Evolutionary conservation across 2,329 filamentous ascomycete species (phyloP), one percentile per base, ranked within the genome.

Genomic region (Penicillium griseofulvum): DNA sequence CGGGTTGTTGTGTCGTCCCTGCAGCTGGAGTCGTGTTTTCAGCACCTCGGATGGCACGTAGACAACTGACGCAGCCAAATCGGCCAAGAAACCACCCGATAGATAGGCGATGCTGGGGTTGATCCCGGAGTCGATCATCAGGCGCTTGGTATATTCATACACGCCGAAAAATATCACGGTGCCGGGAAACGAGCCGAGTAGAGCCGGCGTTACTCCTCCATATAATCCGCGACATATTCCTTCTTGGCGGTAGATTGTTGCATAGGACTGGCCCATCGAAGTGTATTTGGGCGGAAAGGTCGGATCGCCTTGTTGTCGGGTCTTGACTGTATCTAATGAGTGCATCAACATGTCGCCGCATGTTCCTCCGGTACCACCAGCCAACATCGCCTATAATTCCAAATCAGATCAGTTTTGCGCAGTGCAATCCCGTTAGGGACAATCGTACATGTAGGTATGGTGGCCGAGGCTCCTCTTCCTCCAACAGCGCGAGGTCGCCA

Each of bases 291-390:
- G 89, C 22, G 94, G 94, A 57, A 96, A 83, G 71, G 94, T 88
- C 42, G 93, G 92, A 69, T 97, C 94, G 68, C 93, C 94, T 76
- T 99, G 94, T 74, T 99, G 95, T 65, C 94, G 85, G 44, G 94
- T 99, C 78, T 99, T 99, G 67, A 99, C 94, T 0, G 94, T 99
- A 74, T 99, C 94, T 69, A 99, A 83, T 43, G 93, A 97, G 78
- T 99, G 94, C 94, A 99, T 99, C 63, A 99, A 80, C 83, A 99
- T 89, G 74, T 99, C 94, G 56, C 95, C 94, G 53, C 89, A 95
- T 16, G 90, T 92, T 50, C 94, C 94, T 69, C 95, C 94, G 50
- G 95, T 80, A 57, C 93, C 94, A 69, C 94, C 94, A 33, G 94
- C 94, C 68, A 99, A 81, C 92, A 97, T 99, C 72, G 89, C 87